Evolutionary conservation across 2,329 filamentous ascomycete species (phyloP).

Genomic region (Phyllosticta citriasiana): DNA sequence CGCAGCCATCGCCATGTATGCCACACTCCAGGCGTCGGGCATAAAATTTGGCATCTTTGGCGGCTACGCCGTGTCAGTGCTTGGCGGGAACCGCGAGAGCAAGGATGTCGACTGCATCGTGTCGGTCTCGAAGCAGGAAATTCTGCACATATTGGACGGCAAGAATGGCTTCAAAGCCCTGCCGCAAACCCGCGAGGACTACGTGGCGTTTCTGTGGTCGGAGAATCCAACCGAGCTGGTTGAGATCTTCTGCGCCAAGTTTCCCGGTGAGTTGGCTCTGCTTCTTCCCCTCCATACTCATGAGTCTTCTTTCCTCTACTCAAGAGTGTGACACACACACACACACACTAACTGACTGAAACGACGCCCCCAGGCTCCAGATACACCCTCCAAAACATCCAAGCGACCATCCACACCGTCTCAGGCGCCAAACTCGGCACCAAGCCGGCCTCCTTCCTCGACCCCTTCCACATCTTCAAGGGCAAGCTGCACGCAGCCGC

Average conservation of each 20-base stretch:
- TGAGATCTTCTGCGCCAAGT: constrained; percentile 12
- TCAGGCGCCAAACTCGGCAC: not conserved
- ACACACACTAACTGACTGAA: not conserved
- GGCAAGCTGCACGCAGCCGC: constrained; percentile 17
- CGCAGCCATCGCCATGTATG: constrained; percentile 14
- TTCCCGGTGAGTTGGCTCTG: constrained; percentile 2
- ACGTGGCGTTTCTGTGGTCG: constrained; percentile 15
- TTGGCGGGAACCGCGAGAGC: constrained; percentile 12
- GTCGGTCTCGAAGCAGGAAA: constrained; percentile 12
- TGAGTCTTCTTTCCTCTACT: too few relatives aligned
- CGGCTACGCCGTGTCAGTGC: constrained; percentile 12
- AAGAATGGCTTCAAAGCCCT: constrained; percentile 12
- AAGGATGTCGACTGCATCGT: constrained; percentile 15
- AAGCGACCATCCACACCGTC: not conserved
- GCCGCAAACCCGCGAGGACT: constrained; percentile 11
- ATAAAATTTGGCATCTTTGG: constrained; percentile 14
- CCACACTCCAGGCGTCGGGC: constrained; percentile 8
- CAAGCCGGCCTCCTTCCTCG: constrained; percentile 10
- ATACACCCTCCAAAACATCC: not conserved
- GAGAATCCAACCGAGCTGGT: constrained; percentile 13
- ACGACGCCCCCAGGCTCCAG: not conserved
- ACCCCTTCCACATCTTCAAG: constrained; percentile 18
- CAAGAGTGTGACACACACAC: too few relatives aligned
- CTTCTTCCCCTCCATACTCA: not conserved
- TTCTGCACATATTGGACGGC: constrained; percentile 12